These are phyloP conservation scores for Chalaropsis ovoidea DNA, from an alignment of 2,329 filamentous ascomycete species.

Conservation along the genomic window DNA sequence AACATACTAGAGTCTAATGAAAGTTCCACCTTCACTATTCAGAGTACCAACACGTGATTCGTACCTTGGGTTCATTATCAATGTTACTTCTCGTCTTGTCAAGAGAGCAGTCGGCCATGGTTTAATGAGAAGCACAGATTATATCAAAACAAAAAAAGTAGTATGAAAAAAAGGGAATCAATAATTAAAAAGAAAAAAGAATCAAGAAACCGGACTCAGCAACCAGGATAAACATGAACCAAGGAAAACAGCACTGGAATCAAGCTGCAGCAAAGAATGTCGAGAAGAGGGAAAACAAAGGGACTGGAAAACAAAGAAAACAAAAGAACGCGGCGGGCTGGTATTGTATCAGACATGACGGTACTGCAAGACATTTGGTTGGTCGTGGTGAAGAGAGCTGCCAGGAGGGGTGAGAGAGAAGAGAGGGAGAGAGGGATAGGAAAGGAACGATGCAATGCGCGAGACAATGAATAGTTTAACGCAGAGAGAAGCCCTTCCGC, in stretches of 20 bases:
- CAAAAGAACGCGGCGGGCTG: constrained; percentile 45
- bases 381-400: constrained; percentile 38
- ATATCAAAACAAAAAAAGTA: constrained; percentile 19
- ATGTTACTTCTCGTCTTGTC: not conserved
- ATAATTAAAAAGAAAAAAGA: constrained; percentile 25
- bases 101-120: not conserved
- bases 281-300: constrained; percentile 36
- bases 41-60: not conserved
- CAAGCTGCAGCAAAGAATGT: constrained; percentile 25
- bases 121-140: constrained; percentile 18
- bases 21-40: not conserved
- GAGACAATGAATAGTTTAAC: constrained; percentile 46
- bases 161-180: constrained; percentile 25
- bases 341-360: constrained; percentile 50
- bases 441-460: constrained; percentile 24
- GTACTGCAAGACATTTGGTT: constrained; percentile 43
- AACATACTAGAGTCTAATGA: not conserved
- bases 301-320: constrained; percentile 38
- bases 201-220: constrained; percentile 21
- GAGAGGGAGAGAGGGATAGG: constrained; percentile 24
- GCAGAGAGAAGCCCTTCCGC: constrained; percentile 98
- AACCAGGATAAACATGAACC: constrained; percentile 25
- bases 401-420: constrained; percentile 21
- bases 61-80: not conserved
- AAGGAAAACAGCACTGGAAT: constrained; percentile 28